Base-by-base conservation (phyloP, 2,329 filamentous ascomycete genomes). In the Grosmannia clavigera region DNA sequence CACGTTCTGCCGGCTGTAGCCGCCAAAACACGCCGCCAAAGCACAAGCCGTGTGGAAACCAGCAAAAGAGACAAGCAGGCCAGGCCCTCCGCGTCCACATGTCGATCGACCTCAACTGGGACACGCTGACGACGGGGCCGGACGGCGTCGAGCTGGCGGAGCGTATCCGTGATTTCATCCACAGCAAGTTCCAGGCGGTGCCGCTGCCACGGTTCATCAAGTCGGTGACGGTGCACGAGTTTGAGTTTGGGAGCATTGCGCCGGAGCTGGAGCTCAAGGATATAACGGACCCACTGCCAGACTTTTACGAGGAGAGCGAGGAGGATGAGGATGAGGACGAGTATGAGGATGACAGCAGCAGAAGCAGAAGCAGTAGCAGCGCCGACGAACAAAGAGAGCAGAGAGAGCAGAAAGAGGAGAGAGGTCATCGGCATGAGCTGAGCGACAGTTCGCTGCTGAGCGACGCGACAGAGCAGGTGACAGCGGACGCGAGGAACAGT, bases 91-190 rank as follows among this genome's bases (percentile, higher is more conserved):
- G 29, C 11, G 7, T 4, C 50, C 50, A 31, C 62, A 99, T 99
- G 94, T 97, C 94, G 67, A 92, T 99, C 77, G 92, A 97, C 70
- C 87, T 99, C 71, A 91, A 95, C 74, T 99, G 94, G 94, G 87
- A 94, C 69, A 88, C 87, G 64, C 83, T 97, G 70, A 97, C 92
- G 27, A 86, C 85, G 63, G 94, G 94, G 33, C 84, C 90, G 56
- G 92, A 97, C 73, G 92, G 94, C 60, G 81, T 85, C 65, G 88
- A 84, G 59, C 84, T 96, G 63, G 91, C 92, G 56, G 87, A 91
- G 70, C 82, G 81, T 64, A 95, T 99, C 73, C 88, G 92, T 65
- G 85, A 86, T 68, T 99, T 99, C 75, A 88, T 99, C 67, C 90
- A 99, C 74, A 87, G 90, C 70, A 94, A 92, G 69, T 99, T 99